Evolutionary conservation across 371 early-diverging fungal genomes (phyloP).

Genomic region (Lichtheimia ornata): DNA sequence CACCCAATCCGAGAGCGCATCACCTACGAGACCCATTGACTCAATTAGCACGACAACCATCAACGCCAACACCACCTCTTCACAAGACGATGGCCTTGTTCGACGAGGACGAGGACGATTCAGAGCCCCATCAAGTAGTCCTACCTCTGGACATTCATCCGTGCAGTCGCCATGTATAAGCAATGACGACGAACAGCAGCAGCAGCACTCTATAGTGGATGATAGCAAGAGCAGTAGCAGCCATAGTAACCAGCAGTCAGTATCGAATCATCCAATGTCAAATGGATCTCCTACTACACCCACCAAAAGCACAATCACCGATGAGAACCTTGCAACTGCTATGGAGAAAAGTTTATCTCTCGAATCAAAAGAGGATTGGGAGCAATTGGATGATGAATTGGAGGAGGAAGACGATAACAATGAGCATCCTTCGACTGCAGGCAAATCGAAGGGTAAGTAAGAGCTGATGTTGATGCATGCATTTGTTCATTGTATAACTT

Average conservation of each 20-base stretch:
- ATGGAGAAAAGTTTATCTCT: background rate
- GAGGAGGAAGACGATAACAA: constrained; percentile 16
- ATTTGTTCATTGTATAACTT: background rate
- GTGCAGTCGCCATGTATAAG: no score
- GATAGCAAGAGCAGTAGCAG: background rate
- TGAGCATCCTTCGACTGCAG: background rate
- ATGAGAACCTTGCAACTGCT: background rate
- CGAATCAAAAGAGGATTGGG: constrained; percentile 23
- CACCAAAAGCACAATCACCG: constrained; percentile 2
- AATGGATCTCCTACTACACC: background rate
- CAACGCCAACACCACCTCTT: background rate
- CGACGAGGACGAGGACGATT: constrained; percentile 32
- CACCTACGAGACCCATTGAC: background rate
- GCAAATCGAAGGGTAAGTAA: background rate
- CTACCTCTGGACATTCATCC: background rate
- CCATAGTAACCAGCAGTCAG: background rate
- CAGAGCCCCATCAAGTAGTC: constrained; percentile 23
- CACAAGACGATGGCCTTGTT: constrained; percentile 16
- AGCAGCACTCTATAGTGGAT: background rate
- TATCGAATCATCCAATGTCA: background rate
- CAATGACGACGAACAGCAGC: background rate
- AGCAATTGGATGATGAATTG: constrained; percentile 29
- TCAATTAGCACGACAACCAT: background rate
- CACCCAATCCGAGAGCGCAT: background rate
- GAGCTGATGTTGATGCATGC: background rate